Evolutionary conservation across 78 protist genomes (phyloP), one percentile per base, ranked within the genome.

Genomic region (Tieghemostelium lacteum): DNA sequence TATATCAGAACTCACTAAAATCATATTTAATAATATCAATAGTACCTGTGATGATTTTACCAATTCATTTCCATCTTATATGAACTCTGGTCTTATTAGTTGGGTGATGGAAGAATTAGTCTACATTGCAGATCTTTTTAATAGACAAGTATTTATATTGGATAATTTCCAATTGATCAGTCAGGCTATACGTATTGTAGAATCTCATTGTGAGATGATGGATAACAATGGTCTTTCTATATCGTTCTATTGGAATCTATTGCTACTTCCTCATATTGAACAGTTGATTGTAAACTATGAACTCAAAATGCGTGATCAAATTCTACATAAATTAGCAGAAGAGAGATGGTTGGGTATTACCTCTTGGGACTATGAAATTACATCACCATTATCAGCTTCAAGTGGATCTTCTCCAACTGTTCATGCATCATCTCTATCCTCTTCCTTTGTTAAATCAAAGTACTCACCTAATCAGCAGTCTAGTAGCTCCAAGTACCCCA

Each of bases 151-250:
- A 36, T 69, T 83, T 24, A 83, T 69, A n/a, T 55, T 69, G 14
- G 91, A 83, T 60, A 83, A 69, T 39, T 83, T 60, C 33, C 52
- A 66, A n/a, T 39, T 71, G 6, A 83, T 83, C 6, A 55, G 78
- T 29, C 91, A 83, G 8, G 54, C 50, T 19, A 39, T 83, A 16
- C 33, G 71, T 31, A 83, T 83, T 49, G 71, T 83, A 7, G 80
- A 83, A 29, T 83, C 91, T 19, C 91, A 83, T 69, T 83, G 91
- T n/a, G 91, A 83, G 33, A 83, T 83, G 91, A 66, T 78, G 88
- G 88, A 78, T 66, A 50, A 52, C n/a, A 78, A 36, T 37, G 91
- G 91, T 42, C 42, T 83, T 45, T 66, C 91, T 20, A 39, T 83
- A 16, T 39, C 28, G 26, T 83, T 70, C 4, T 83, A 83, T 58